Percentiles rank a stretch among this genome's conserved stretches.
Conservation (phyloP, 2,329 filamentous ascomycete species). For the Xylaria hypoxylon region DNA sequence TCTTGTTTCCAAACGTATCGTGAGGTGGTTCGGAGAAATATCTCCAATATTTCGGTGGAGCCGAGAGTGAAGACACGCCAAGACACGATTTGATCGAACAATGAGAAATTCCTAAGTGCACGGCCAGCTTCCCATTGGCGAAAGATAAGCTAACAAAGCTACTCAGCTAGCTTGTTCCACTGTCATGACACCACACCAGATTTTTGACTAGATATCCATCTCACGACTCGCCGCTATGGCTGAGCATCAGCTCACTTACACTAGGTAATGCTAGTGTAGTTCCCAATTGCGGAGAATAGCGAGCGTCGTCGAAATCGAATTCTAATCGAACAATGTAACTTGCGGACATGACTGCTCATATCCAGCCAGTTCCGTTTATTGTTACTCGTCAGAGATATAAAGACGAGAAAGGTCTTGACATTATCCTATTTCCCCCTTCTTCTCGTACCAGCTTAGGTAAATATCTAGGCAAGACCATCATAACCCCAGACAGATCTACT, state of each 20-base stretch:
- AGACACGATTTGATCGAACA: slow-evolving; percentile 36
- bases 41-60: slow-evolving; percentile 26
- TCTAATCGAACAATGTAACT: background rate
- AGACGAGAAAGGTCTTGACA: background rate
- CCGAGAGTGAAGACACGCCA: slow-evolving; percentile 19
- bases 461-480: background rate
- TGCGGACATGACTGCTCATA: background rate
- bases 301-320: background rate
- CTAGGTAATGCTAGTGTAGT: background rate
- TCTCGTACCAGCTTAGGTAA: slow-evolving; percentile 8
- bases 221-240: slow-evolving; percentile 18
- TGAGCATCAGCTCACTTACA: slow-evolving; percentile 7
- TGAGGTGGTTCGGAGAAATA: slow-evolving; percentile 13
- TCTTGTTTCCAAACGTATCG: background rate
- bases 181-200: slow-evolving; percentile 12
- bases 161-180: slow-evolving; percentile 25
- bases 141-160: slow-evolving; percentile 37
- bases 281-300: slow-evolving; percentile 2
- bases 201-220: slow-evolving; percentile 6
- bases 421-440: background rate
- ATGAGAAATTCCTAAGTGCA: slow-evolving; percentile 35
- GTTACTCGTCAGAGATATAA: background rate
- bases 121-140: slow-evolving; percentile 34
- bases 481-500: background rate
- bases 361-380: background rate